These are phyloP conservation scores for Astrocystis sublimbata DNA, from an alignment of 495 filamentous ascomycete species.

Conservation along the genomic window DNA sequence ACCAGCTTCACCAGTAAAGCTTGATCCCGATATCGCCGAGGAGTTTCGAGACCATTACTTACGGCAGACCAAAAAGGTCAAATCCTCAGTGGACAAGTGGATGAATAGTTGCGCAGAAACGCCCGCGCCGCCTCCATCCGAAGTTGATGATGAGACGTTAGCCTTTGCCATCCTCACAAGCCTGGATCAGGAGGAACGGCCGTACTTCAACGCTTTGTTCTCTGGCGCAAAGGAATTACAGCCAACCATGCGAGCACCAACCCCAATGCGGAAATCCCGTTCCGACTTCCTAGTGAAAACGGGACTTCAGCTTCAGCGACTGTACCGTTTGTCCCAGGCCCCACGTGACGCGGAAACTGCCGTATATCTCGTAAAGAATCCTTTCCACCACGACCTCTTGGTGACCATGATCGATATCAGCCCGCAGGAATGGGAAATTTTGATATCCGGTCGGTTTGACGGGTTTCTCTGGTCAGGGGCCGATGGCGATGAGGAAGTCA, in stretches of 20 bases:
- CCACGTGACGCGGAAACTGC: constrained; percentile 85
- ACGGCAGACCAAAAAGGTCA: constrained; percentile 83
- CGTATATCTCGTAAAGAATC: constrained; percentile 86
- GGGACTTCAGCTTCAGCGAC: constrained; percentile 73
- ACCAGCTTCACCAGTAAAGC: constrained; percentile 68
- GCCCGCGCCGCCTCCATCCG: constrained; percentile 70
- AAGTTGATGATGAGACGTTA: constrained; percentile 89
- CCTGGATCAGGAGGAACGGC: constrained; percentile 71
- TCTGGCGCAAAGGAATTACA: constrained; percentile 64
- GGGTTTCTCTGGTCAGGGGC: constrained; percentile 96
- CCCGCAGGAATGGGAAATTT: constrained; percentile 90
- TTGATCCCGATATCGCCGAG: constrained; percentile 89
- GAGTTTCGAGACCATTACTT: constrained; percentile 88
- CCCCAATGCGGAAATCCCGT: constrained; percentile 56
- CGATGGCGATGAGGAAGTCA: constrained; percentile 57
- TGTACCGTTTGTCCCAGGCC: constrained; percentile 70
- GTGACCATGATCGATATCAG: constrained; percentile 85
- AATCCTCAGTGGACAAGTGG: constrained; percentile 81
- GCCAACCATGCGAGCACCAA: constrained; percentile 56
- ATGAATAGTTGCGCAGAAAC: constrained; percentile 72
- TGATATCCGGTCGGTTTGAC: constrained; percentile 94
- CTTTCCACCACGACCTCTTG: constrained; percentile 77
- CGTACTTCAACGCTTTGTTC: constrained; percentile 74
- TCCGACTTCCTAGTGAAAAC: constrained; percentile 71
- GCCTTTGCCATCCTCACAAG: constrained; percentile 91